A percentile compares a stretch with the other conserved stretches of the same genome.
These are phyloP conservation scores for Capsicum pubescens DNA, from an alignment of 257 asterid species.

Conservation along the genomic window DNA sequence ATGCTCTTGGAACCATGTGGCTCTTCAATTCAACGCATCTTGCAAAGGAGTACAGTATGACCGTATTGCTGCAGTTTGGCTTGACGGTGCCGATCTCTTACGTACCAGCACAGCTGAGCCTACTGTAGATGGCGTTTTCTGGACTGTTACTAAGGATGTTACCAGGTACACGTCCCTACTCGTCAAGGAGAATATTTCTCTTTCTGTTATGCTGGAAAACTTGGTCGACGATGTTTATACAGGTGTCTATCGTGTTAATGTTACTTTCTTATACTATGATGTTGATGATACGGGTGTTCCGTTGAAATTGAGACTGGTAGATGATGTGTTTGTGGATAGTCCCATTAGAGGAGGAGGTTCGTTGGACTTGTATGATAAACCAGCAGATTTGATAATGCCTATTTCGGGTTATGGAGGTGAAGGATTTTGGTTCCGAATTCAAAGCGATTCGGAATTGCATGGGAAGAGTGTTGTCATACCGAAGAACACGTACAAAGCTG, in stretches of 20 bases:
- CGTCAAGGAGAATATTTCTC: slow-evolving; percentile 47
- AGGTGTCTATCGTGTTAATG: slow-evolving; percentile 57
- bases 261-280: slow-evolving; percentile 66
- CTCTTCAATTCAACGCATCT: slow-evolving; percentile 61
- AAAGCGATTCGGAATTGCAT: slow-evolving; percentile 53
- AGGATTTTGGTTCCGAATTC: slow-evolving; percentile 73
- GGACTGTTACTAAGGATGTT: slow-evolving; percentile 75
- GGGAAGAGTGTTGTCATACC: slow-evolving; percentile 57
- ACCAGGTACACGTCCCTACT: slow-evolving; percentile 70
- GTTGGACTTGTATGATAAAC: slow-evolving; percentile 46
- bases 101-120: slow-evolving; percentile 93
- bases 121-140: slow-evolving; percentile 50
- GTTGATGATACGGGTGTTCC: not conserved
- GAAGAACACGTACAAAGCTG: slow-evolving; percentile 67
- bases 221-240: slow-evolving; percentile 63
- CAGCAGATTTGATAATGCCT: slow-evolving; percentile 82
- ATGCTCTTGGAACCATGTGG: slow-evolving; percentile 78
- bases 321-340: slow-evolving; percentile 14
- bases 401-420: slow-evolving; percentile 55
- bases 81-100: slow-evolving; percentile 73
- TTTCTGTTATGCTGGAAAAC: slow-evolving; percentile 84
- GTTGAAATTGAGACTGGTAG: not conserved
- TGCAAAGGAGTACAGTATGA: slow-evolving; percentile 73
- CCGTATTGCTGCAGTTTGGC: slow-evolving; percentile 88
- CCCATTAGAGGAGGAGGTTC: slow-evolving; percentile 29